Evolutionary conservation across 2,329 filamentous ascomycete species (phyloP).

Genomic region (Aspergillus sp.): DNA sequence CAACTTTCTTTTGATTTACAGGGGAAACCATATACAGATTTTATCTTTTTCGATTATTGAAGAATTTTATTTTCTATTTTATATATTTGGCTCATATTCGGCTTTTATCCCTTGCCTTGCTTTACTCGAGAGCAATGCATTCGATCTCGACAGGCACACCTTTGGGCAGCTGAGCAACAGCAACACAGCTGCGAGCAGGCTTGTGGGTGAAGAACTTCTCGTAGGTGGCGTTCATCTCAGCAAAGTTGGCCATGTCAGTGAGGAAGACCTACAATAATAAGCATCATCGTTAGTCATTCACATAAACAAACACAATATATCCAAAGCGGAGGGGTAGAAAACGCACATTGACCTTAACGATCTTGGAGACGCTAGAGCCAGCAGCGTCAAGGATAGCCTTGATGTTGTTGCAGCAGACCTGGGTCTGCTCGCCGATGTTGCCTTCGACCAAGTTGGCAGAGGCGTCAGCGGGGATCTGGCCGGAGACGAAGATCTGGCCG

Average conservation of each 20-base stretch:
- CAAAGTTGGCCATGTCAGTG: slow-evolving; percentile 85
- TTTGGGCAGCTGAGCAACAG: slow-evolving; percentile 60
- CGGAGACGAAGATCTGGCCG: slow-evolving; percentile 66
- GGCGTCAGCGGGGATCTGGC: slow-evolving; percentile 69
- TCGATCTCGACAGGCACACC: slow-evolving; percentile 62
- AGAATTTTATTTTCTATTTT: not conserved
- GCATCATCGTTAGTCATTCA: not conserved
- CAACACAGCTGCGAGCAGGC: slow-evolving; percentile 60
- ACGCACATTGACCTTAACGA: slow-evolving; percentile 75
- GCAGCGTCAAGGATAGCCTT: slow-evolving; percentile 77
- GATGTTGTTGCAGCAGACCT: slow-evolving; percentile 72
- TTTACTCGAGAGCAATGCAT: slow-evolving; percentile 53
- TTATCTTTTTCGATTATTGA: no score
- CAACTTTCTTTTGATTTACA: no score
- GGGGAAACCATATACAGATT: no score
- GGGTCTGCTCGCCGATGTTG: slow-evolving; percentile 64
- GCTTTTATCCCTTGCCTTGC: not conserved
- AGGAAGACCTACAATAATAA: slow-evolving; percentile 62
- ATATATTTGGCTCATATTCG: not conserved
- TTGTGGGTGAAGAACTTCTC: slow-evolving; percentile 64
- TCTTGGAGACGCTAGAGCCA: slow-evolving; percentile 69
- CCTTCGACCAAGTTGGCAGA: slow-evolving; percentile 58
- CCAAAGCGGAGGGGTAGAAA: slow-evolving; percentile 2
- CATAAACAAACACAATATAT: not conserved
- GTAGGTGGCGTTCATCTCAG: slow-evolving; percentile 70